Percentiles rank a stretch among this genome's conserved stretches.
phyloP scores from a whole-genome alignment of 192 early-diverging fungal genomes.

The Coemansia furcata region DNA sequence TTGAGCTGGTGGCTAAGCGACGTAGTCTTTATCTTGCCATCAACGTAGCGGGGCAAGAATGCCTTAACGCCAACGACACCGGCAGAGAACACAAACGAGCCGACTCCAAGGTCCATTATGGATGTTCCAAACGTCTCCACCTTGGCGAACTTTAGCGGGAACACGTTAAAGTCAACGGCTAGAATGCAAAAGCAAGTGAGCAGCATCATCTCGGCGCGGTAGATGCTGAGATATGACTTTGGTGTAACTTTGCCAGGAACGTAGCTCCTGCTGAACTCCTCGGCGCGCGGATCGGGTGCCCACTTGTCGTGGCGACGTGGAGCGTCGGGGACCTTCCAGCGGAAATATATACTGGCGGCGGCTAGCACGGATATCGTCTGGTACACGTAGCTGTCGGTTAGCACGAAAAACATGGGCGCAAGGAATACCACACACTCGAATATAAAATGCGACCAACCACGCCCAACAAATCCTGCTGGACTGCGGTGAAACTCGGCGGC shows the following conservation, averaged over 20 bases:
- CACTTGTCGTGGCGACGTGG: slow-evolving; percentile 49
- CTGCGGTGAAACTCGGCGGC: slow-evolving; percentile 45
- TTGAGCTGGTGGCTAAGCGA: slow-evolving; percentile 46
- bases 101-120: slow-evolving; percentile 94
- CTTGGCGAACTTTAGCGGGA: slow-evolving; percentile 88
- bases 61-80: slow-evolving; percentile 76
- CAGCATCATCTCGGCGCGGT: slow-evolving; percentile 76
- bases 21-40: slow-evolving; percentile 16
- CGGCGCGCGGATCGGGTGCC: slow-evolving; percentile 50
- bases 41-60: slow-evolving; percentile 47
- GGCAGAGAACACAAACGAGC: slow-evolving; percentile 88
- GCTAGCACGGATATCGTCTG: slow-evolving; percentile 14
- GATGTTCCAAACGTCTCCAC: slow-evolving; percentile 88
- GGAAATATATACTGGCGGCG: slow-evolving; percentile 29
- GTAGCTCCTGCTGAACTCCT: slow-evolving; percentile 30
- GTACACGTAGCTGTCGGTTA: slow-evolving; percentile 37
- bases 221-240: slow-evolving; percentile 62
- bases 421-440: slow-evolving; percentile 39
- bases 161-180: slow-evolving; percentile 91
- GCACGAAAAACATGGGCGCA: slow-evolving; percentile 41
- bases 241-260: slow-evolving; percentile 33
- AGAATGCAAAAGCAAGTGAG: slow-evolving; percentile 84
- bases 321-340: slow-evolving; percentile 39
- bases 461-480: slow-evolving; percentile 21
- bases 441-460: slow-evolving; percentile 18